Conservation (phyloP, 139 green algal species). For the Marvania coccoides region DNA sequence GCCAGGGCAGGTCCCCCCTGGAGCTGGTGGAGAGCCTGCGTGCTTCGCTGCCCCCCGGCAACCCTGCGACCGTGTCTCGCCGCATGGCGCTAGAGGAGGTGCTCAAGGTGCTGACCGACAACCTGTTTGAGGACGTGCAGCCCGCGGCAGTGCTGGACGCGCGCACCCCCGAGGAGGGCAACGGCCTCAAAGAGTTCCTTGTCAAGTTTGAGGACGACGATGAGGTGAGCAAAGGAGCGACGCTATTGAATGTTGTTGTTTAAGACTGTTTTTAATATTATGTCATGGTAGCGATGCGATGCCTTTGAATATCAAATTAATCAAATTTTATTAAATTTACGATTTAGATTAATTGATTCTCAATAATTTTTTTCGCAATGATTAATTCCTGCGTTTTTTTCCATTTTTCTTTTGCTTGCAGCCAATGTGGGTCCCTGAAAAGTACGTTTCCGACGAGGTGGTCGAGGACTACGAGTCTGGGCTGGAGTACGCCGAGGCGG, state of each 20-base stretch:
- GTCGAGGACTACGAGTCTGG: constrained; percentile 64
- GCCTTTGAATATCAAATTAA: too few relatives aligned
- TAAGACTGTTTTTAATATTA: too few relatives aligned
- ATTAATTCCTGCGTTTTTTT: neutral
- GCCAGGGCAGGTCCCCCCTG: constrained; percentile 35
- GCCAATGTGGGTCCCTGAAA: constrained; percentile 53
- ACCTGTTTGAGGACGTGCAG: constrained; percentile 74
- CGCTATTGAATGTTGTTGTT: too few relatives aligned
- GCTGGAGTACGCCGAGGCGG: constrained; percentile 58
- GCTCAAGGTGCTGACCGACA: constrained; percentile 44
- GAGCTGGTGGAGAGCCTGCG: constrained; percentile 64
- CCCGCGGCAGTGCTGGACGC: constrained; percentile 40
- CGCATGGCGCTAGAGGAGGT: constrained; percentile 73
- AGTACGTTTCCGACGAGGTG: constrained; percentile 55
- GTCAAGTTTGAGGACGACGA: constrained; percentile 46
- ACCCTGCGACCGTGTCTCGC: constrained; percentile 37
- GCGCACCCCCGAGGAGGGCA: constrained; percentile 17
- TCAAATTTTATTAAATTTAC: too few relatives aligned
- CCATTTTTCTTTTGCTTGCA: too few relatives aligned
- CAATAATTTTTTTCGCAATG: neutral
- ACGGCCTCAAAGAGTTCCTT: constrained; percentile 52
- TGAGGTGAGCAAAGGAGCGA: constrained; percentile 19
- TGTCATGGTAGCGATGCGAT: too few relatives aligned
- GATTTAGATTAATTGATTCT: too few relatives aligned
- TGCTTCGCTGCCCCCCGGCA: constrained; percentile 42